A percentile compares a stretch with the other conserved stretches of the same genome.
phyloP scores from a whole-genome alignment of 2,329 filamentous ascomycete genomes.

The Fusarium sp. region DNA sequence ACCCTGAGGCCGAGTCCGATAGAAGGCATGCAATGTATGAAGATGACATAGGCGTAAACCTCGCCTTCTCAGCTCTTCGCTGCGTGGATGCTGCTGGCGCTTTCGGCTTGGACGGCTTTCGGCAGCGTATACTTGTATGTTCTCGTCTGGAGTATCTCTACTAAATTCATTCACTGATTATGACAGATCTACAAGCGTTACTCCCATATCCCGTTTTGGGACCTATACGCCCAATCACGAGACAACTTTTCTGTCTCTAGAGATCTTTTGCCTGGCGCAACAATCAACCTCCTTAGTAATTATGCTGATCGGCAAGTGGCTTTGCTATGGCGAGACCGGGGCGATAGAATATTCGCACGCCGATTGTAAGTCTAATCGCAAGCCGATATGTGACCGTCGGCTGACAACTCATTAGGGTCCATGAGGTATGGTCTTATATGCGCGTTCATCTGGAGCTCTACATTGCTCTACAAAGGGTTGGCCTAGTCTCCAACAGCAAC shows the following conservation, averaged over 20 bases:
- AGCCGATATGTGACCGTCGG: background rate
- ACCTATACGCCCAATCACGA: conserved; percentile 54
- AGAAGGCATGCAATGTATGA: conserved; percentile 64
- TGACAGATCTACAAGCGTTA: conserved; percentile 67
- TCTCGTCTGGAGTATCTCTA: background rate
- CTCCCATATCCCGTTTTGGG: conserved; percentile 64
- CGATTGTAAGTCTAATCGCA: conserved; percentile 48
- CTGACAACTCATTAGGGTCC: conserved; percentile 47
- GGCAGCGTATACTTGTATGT: conserved; percentile 68
- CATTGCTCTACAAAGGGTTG: conserved; percentile 67
- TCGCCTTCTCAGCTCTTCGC: conserved; percentile 53
- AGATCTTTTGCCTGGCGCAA: conserved; percentile 54
- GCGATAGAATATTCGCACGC: conserved; percentile 43
- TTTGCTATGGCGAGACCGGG: conserved; percentile 46
- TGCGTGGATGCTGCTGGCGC: conserved; percentile 60
- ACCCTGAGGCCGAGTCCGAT: conserved; percentile 59
- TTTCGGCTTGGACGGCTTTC: conserved; percentile 68
- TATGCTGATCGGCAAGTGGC: conserved; percentile 50
- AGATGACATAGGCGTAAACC: conserved; percentile 60
- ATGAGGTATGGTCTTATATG: conserved; percentile 59
- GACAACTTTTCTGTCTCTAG: conserved; percentile 51
- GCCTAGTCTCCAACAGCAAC: conserved; percentile 59
- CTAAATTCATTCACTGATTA: conserved; percentile 20
- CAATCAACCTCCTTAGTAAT: conserved; percentile 49
- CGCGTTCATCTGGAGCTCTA: conserved; percentile 67